Evolutionary conservation across 371 early-diverging fungal species (phyloP).

Genomic region (Actinomortierella wolfii): DNA sequence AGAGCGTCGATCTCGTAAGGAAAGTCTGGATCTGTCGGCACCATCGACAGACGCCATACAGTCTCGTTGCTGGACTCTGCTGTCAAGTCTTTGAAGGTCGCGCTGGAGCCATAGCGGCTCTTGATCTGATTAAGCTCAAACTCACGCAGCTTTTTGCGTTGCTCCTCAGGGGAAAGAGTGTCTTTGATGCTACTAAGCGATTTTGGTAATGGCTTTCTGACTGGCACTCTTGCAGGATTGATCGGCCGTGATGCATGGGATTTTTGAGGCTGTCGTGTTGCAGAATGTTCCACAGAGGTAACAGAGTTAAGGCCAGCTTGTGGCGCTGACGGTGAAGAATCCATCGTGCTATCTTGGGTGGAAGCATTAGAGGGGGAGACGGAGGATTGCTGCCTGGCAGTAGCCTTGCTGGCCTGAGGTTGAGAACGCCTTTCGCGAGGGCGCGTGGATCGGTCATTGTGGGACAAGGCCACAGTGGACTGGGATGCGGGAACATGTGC

Average conservation of each 20-base stretch:
- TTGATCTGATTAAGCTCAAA: conserved; percentile 35
- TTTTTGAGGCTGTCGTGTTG: background rate
- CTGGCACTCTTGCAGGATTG: conserved; percentile 13
- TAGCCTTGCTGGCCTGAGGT: too few relatives aligned
- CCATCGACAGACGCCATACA: conserved; percentile 50
- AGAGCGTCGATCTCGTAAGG: conserved; percentile 73
- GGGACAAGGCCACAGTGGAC: background rate
- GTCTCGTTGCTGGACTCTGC: conserved; percentile 19
- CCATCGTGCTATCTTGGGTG: too few relatives aligned
- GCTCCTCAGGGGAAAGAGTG: background rate
- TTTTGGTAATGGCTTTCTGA: conserved; percentile 21
- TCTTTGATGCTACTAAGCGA: conserved; percentile 13
- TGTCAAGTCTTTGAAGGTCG: background rate
- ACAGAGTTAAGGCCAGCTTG: background rate
- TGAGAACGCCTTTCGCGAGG: background rate
- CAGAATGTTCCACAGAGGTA: background rate
- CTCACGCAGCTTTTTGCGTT: conserved; percentile 11
- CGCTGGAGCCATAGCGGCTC: conserved; percentile 23
- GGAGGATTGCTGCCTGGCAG: too few relatives aligned
- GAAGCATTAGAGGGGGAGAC: too few relatives aligned
- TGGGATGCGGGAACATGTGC: conserved; percentile 5
- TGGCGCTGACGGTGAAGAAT: too few relatives aligned
- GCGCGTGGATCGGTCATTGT: background rate
- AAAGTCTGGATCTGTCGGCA: conserved; percentile 77
- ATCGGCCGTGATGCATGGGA: too few relatives aligned